Conservation (phyloP, 371 early-diverging fungal genomes). For the Synchytrium microbalum region DNA sequence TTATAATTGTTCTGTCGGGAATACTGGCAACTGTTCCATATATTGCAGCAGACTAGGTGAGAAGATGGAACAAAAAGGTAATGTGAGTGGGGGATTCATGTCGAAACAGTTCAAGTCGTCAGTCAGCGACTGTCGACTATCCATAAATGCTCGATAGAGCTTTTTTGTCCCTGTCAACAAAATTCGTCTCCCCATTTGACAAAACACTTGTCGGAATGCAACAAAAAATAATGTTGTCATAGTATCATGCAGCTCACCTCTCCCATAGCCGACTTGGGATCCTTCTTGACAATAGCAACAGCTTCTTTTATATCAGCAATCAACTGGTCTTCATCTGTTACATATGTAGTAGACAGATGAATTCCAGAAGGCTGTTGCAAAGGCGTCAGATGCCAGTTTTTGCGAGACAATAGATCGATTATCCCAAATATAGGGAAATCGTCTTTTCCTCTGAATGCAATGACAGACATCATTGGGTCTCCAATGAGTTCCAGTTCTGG, state of each 20-base stretch:
- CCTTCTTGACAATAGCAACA: constrained; percentile 53
- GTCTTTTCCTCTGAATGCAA: constrained; percentile 76
- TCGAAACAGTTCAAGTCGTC: too few relatives aligned
- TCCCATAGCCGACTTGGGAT: constrained; percentile 61
- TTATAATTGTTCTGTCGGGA: constrained; percentile 74
- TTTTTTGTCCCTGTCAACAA: too few relatives aligned
- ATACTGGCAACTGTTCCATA: constrained; percentile 85
- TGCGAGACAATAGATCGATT: constrained; percentile 51
- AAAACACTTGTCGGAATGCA: too few relatives aligned
- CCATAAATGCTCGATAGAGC: too few relatives aligned
- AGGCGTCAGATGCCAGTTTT: constrained; percentile 74
- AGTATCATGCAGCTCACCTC: too few relatives aligned
- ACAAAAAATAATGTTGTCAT: too few relatives aligned
- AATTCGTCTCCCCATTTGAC: too few relatives aligned
- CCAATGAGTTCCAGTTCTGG: constrained; percentile 76
- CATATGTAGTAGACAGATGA: constrained; percentile 75
- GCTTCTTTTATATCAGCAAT: constrained; percentile 70
- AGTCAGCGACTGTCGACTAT: too few relatives aligned
- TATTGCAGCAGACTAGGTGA: constrained; percentile 52
- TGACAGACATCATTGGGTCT: constrained; percentile 74
- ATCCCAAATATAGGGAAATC: constrained; percentile 58
- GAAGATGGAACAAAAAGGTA: background rate
- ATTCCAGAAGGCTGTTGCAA: constrained; percentile 84
- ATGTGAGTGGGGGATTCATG: too few relatives aligned
- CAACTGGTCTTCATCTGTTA: constrained; percentile 62